phyloP scores from a whole-genome alignment of 352 stramenopile species.

The Stephanocyclus meneghinianus region DNA sequence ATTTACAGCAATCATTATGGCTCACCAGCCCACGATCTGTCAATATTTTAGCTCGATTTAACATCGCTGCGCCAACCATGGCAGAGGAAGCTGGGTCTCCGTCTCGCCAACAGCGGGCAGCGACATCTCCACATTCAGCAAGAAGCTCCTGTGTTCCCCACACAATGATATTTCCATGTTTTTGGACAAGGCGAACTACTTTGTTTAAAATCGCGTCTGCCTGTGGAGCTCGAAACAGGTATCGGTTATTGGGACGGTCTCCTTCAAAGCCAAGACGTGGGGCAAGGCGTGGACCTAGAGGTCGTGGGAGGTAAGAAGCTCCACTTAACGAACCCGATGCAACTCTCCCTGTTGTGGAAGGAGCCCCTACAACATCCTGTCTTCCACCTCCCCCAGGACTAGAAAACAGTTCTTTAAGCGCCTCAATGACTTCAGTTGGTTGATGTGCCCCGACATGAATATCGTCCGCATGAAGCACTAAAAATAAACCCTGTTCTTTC shows the following conservation, averaged over 20 bases:
- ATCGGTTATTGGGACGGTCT: slow-evolving; percentile 4
- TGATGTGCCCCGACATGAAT: slow-evolving; percentile 81
- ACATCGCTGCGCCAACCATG: slow-evolving; percentile 58
- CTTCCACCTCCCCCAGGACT: slow-evolving; percentile 82
- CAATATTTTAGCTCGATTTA: slow-evolving; percentile 62
- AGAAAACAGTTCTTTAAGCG: slow-evolving; percentile 81
- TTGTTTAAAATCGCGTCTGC: slow-evolving; percentile 40
- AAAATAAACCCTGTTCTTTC: slow-evolving; percentile 84
- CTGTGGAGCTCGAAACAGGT: slow-evolving; percentile 41
- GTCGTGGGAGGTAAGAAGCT: not conserved
- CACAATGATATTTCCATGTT: slow-evolving; percentile 76
- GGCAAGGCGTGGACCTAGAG: not conserved
- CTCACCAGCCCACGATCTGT: slow-evolving; percentile 52
- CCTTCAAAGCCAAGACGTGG: slow-evolving; percentile 7
- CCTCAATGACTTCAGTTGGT: slow-evolving; percentile 57
- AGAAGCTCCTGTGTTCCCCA: slow-evolving; percentile 77
- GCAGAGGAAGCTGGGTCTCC: slow-evolving; percentile 61
- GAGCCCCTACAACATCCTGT: slow-evolving; percentile 2
- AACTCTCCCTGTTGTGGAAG: not conserved
- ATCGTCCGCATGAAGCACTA: slow-evolving; percentile 92
- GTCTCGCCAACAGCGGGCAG: slow-evolving; percentile 64
- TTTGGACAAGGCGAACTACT: slow-evolving; percentile 49
- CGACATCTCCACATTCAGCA: slow-evolving; percentile 58
- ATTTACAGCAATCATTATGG: not conserved
- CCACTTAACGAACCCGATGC: not conserved